Conservation (phyloP, 148 eudicot species). For the Suaeda aralocaspica region DNA sequence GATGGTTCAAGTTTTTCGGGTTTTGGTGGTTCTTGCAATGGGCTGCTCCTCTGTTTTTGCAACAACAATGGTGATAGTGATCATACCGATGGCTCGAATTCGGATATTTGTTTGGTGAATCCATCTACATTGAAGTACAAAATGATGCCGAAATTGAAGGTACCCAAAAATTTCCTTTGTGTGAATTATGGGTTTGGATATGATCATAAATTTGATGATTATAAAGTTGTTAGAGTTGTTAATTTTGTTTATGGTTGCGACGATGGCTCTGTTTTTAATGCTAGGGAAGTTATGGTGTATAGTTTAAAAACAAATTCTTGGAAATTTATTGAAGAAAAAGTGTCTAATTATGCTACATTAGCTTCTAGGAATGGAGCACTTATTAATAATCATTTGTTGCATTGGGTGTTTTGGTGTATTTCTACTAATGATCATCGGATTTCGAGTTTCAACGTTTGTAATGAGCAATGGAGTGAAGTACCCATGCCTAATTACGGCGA, state of each 20-base stretch:
- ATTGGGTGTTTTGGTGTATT: constrained; percentile 14
- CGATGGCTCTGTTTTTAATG: background rate
- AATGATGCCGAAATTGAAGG: background rate
- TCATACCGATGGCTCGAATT: background rate
- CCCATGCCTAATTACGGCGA: constrained; percentile 4
- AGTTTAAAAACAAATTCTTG: constrained; percentile 12
- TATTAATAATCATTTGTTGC: constrained; percentile 8
- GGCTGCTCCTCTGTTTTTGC: constrained; percentile 13
- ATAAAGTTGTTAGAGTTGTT: constrained; percentile 3
- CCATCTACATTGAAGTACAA: constrained; percentile 9
- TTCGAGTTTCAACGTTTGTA: constrained; percentile 16
- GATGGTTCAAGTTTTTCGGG: background rate
- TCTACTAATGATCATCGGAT: constrained; percentile 1
- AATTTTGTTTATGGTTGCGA: constrained; percentile 3
- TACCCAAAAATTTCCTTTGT: background rate
- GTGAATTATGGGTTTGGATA: constrained; percentile 20
- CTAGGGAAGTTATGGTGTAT: constrained; percentile 22
- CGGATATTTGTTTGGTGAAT: constrained; percentile 1
- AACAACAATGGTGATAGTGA: too few species aligned
- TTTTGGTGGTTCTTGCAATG: constrained; percentile 19
- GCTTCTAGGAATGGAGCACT: constrained; percentile 15
- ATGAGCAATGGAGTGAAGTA: constrained; percentile 12
- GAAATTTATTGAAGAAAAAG: constrained; percentile 10
- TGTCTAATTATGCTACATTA: background rate
- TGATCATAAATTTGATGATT: constrained; percentile 6